Evolutionary conservation across 176 grass and related monocot genomes (phyloP).

Genomic region (Saccharum officinarum): DNA sequence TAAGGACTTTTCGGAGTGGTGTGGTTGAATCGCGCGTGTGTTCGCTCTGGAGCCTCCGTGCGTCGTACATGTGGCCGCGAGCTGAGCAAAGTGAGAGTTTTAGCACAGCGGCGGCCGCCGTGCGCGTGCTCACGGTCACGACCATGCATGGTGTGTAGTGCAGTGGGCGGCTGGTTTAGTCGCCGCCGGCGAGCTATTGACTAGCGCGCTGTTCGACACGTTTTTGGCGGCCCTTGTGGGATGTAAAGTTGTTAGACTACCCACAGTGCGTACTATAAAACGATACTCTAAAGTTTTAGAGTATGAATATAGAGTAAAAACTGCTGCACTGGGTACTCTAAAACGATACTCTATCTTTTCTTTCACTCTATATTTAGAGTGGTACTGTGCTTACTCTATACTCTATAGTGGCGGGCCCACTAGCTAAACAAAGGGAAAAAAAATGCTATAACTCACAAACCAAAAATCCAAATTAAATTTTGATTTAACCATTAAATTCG

Average conservation of each 20-base stretch:
- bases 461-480: no score
- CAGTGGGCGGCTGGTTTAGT: neutral
- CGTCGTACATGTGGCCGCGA: neutral
- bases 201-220: constrained; percentile 27
- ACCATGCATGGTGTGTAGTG: neutral
- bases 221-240: neutral
- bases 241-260: neutral
- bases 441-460: no score
- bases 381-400: no score
- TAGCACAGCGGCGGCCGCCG: neutral
- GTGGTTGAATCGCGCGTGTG: constrained; percentile 17
- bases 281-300: no score
- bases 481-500: no score
- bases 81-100: constrained; percentile 3
- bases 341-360: no score
- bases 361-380: no score
- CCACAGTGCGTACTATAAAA: no score
- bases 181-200: constrained; percentile 4
- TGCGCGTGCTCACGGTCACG: neutral
- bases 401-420: no score
- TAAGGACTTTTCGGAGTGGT: neutral
- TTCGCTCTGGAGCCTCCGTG: neutral
- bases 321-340: no score
- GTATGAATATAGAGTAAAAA: no score
- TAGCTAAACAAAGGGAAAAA: no score